Conservation (phyloP, 352 stramenopile species). For the Phytophthora ohioensis region DNA sequence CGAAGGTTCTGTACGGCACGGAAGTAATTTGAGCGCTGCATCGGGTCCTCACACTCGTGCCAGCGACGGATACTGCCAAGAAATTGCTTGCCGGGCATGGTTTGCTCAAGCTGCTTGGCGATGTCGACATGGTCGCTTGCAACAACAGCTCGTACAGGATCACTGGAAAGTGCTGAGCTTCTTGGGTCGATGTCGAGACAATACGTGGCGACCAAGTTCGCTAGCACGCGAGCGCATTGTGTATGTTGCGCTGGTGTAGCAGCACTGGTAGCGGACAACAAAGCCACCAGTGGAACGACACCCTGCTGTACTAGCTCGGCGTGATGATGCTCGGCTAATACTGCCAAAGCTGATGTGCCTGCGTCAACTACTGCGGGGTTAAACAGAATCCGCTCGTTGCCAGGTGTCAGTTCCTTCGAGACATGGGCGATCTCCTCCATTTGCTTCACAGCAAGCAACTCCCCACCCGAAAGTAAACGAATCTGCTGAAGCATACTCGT, state of each 20-base stretch:
- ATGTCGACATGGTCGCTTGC: constrained; percentile 64
- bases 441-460: constrained; percentile 80
- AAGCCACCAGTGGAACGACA: constrained; percentile 65
- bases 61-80: constrained; percentile 51
- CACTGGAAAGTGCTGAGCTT: constrained; percentile 36
- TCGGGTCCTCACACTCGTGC: constrained; percentile 59
- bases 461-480: constrained; percentile 58
- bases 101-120: constrained; percentile 54
- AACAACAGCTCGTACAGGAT: constrained; percentile 16
- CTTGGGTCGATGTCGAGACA: constrained; percentile 51
- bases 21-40: constrained; percentile 80
- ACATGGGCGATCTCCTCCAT: constrained; percentile 80
- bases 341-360: constrained; percentile 69
- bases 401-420: constrained; percentile 77
- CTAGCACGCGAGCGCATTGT: constrained; percentile 79
- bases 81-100: constrained; percentile 53
- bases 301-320: constrained; percentile 72
- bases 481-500: constrained; percentile 82
- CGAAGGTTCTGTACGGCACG: constrained; percentile 73
- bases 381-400: constrained; percentile 78
- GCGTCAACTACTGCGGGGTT: constrained; percentile 76
- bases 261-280: constrained; percentile 52
- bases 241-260: constrained; percentile 42
- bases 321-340: constrained; percentile 74
- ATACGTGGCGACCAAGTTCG: constrained; percentile 73